Base-by-base conservation (phyloP, 2,329 filamentous ascomycete species). In the Pyricularia sp. region DNA sequence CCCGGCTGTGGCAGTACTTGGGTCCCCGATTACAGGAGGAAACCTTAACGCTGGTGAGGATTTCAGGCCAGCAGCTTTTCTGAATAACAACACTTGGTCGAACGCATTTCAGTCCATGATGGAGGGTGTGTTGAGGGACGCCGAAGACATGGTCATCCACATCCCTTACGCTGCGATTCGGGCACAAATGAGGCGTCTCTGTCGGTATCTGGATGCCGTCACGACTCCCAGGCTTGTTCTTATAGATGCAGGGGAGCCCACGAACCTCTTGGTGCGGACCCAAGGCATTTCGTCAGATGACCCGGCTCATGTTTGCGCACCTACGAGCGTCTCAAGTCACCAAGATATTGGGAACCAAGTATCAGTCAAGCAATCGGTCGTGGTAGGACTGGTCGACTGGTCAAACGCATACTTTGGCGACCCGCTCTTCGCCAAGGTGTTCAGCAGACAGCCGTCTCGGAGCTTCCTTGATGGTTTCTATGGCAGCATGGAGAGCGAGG, bases 361-460 rank as follows among this genome's bases (percentile, higher is more conserved):
- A 26, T 12, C 6, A 36, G 12, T 4, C 36, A 3, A 55, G 10
- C 36, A 30, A 2, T 9, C 26, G 25, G 6, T 23, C 23, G 74
- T 88, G 17, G 83, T 80, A 0, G 86, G 86, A 0, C 74, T 89
- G n/a, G 79, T 80, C 36, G 84, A 86, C 76, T 89, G 86, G 86
- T 84, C 84, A 70, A 84, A 82, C 69, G 83, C 84, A 63, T 72
- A 88, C 12, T 89, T 89, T 71, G 87, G 86, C 12, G 87, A 89
- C 70, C 86, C 86, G 0, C 74, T 89, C 2, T 78, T 90, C 66
- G 80, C 83, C 2, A 79, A 78, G 3, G 79, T 80, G 7, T 86
- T 88, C 71, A 80, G 78, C 72, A 79, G 81, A 17, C 74, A 78
- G 23, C 79, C 82, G 0, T 81, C 78, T 4, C 72, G 78, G 14